Evolutionary conservation across 495 filamentous ascomycete genomes (phyloP), one percentile per base, ranked within the genome.

Genomic region (Aspergillus olivimuriae): DNA sequence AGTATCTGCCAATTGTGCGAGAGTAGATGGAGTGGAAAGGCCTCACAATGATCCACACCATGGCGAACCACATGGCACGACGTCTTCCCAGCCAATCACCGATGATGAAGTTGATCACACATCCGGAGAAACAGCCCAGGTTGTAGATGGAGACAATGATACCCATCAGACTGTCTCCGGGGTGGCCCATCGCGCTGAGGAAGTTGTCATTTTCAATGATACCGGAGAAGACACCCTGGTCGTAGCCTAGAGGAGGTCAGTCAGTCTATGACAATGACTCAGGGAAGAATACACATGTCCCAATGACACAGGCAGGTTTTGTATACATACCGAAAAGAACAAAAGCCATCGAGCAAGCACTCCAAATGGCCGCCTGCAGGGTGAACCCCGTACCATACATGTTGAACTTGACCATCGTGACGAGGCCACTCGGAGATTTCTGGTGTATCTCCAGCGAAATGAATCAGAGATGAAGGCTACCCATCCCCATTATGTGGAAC

Each of bases 171-270:
- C 53, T 61, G 26, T 66, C 60, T 24, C 57, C 53, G 20, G 72
- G 74, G 39, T 72, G 50, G 39, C 55, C 30, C 49, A 75, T 71
- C 17, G 48, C 49, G 32, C 66, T 50, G 32, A 71, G 63, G 57
- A 68, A 80, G 36, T 72, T 61, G 3, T 69, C 52, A 43, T 70
- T 71, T 15, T 60, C 60, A 18, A 74, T 58, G 26, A 78, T 72
- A 7, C 71, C 70, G 32, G 60, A 64, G 52, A 76, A 75, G 4
- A 76, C 67, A 26, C 74, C 76, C 53, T 80, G 74, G 39, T 80
- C 76, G 48, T 77, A 78, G 10, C 74, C 68, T 53, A 34, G 15
- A 34, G 11, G 6, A 28, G 5, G 24, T n/a, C n/a, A n/a, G n/a
- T n/a, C n/a, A n/a, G n/a, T n/a, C n/a, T n/a, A n/a, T n/a, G n/a